Percentiles rank a stretch among this genome's conserved stretches.
phyloP scores from a whole-genome alignment of 2,329 filamentous ascomycete species.

The Ophiocordyceps camponoti-rufipedis region DNA sequence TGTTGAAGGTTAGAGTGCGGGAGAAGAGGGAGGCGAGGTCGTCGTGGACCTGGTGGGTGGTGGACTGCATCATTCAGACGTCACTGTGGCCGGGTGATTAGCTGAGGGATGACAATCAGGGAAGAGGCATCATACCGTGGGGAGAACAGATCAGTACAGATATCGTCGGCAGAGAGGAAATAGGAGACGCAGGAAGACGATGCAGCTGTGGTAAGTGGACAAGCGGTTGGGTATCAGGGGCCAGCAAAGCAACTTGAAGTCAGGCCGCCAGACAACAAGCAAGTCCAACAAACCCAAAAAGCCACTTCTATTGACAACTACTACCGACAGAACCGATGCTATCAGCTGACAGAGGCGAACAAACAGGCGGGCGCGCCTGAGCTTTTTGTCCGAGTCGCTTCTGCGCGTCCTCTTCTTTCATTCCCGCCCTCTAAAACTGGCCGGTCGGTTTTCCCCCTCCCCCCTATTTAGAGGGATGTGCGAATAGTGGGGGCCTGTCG shows the following conservation, averaged over 20 bases:
- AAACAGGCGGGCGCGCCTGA: too few species aligned
- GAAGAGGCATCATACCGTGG: not conserved
- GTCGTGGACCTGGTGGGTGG: slow-evolving; percentile 45
- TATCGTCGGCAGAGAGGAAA: not conserved
- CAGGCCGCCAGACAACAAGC: not conserved
- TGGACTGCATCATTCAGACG: slow-evolving; percentile 10
- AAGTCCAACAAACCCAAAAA: too few species aligned
- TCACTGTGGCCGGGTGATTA: too few species aligned
- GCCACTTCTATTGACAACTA: too few species aligned
- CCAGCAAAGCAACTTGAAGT: not conserved
- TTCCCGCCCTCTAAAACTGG: not conserved
- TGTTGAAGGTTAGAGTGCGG: slow-evolving; percentile 51
- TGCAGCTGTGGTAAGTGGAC: not conserved
- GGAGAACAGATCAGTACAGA: not conserved
- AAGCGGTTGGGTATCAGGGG: slow-evolving; percentile 6
- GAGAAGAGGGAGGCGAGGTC: slow-evolving; percentile 70
- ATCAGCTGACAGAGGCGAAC: too few species aligned
- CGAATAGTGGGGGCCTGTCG: not conserved
- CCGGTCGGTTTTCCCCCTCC: not conserved
- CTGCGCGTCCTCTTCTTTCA: not conserved
- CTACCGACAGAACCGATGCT: too few species aligned
- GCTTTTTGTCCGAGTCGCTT: not conserved
- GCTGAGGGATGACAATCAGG: too few species aligned
- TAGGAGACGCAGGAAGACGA: not conserved
- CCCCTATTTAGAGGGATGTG: not conserved